Conservation (phyloP, 441 rosid species). For the Eruca vesicaria region DNA sequence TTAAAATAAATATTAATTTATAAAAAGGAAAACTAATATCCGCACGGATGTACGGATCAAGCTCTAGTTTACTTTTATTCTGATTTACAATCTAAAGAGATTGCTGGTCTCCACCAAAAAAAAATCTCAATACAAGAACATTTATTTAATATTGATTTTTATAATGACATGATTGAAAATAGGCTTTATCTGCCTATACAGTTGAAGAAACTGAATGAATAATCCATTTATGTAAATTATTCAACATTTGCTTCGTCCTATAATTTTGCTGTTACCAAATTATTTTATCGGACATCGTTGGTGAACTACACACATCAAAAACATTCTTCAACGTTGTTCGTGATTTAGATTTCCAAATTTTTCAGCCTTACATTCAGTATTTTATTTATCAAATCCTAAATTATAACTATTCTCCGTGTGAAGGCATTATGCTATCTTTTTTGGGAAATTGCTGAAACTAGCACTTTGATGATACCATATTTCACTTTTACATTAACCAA, state of each 20-base stretch:
- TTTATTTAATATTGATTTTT: neutral
- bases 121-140: neutral
- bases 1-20: too few relatives aligned
- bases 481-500: too few relatives aligned
- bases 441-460: too few relatives aligned
- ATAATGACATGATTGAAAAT: neutral
- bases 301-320: slow-evolving; percentile 34
- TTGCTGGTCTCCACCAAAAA: neutral
- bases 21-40: too few relatives aligned
- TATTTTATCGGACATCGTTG: slow-evolving; percentile 13
- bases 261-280: neutral
- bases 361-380: neutral
- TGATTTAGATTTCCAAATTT: neutral
- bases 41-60: too few relatives aligned
- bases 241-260: neutral
- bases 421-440: neutral
- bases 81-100: too few relatives aligned
- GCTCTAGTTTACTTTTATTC: too few relatives aligned
- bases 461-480: too few relatives aligned
- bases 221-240: neutral
- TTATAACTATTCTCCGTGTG: neutral
- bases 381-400: neutral
- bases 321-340: slow-evolving; percentile 29
- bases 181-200: neutral
- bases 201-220: neutral